These are phyloP conservation scores for Ascochyta pisi DNA, from an alignment of 2,329 filamentous ascomycete genomes.

Conservation along the genomic window DNA sequence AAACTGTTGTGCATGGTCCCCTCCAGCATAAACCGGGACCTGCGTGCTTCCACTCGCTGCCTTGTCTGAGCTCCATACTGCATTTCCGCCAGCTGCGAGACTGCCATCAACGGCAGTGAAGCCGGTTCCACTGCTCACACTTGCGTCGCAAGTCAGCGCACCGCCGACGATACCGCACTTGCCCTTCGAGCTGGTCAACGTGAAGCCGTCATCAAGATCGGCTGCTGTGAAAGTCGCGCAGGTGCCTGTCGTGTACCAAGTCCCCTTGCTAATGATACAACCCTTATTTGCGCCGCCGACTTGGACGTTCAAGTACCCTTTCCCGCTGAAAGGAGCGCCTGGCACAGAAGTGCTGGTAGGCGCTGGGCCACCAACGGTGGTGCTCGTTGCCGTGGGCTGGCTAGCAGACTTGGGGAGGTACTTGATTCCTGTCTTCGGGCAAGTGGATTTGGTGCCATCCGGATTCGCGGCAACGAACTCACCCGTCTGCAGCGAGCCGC, in stretches of 20 bases:
- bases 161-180: slow-evolving; percentile 63
- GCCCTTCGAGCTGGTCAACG: slow-evolving; percentile 43
- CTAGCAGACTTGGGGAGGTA: slow-evolving; percentile 65
- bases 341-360: slow-evolving; percentile 46
- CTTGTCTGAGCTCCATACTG: slow-evolving; percentile 53
- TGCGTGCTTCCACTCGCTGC: slow-evolving; percentile 54
- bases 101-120: slow-evolving; percentile 50
- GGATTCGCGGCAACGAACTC: slow-evolving; percentile 64
- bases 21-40: slow-evolving; percentile 52
- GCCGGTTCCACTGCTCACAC: slow-evolving; percentile 51
- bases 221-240: slow-evolving; percentile 70
- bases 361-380: slow-evolving; percentile 32
- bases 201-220: slow-evolving; percentile 39
- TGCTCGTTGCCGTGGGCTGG: slow-evolving; percentile 38
- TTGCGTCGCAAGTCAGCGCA: slow-evolving; percentile 62
- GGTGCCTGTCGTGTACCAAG: slow-evolving; percentile 71
- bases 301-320: slow-evolving; percentile 66
- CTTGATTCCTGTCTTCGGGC: slow-evolving; percentile 67
- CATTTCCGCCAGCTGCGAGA: slow-evolving; percentile 49
- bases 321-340: slow-evolving; percentile 60
- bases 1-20: slow-evolving; percentile 41
- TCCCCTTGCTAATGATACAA: slow-evolving; percentile 71
- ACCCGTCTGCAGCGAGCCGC: slow-evolving; percentile 65
- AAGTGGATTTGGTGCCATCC: slow-evolving; percentile 66
- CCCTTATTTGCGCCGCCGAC: slow-evolving; percentile 60